phyloP scores from a whole-genome alignment of 768 basidiomycete species.

The Mycena pura region DNA sequence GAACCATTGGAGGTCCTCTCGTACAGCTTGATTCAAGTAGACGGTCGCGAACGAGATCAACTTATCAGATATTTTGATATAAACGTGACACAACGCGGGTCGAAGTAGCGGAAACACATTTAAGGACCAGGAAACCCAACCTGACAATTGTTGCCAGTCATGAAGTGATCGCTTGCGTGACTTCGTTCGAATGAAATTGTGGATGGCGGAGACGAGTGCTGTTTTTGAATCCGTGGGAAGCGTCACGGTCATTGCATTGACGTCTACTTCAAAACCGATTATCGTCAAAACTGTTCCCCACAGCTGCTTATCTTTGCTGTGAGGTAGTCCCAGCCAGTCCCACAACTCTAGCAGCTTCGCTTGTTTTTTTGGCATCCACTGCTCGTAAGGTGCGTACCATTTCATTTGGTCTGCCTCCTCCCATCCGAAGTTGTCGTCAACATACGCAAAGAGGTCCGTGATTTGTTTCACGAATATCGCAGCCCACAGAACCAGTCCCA shows the following conservation, averaged over 20 bases:
- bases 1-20: slow-evolving; percentile 43
- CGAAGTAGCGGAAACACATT: slow-evolving; percentile 39
- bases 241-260: not conserved
- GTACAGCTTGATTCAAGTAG: slow-evolving; percentile 36
- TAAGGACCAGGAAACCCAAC: slow-evolving; percentile 41
- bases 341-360: slow-evolving; percentile 36
- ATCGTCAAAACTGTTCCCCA: not conserved
- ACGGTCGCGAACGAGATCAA: slow-evolving; percentile 21
- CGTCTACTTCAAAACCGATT: not conserved
- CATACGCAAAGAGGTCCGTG: slow-evolving; percentile 34
- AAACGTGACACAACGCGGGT: slow-evolving; percentile 34
- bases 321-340: not conserved
- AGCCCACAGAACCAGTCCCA: slow-evolving; percentile 45
- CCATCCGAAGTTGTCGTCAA: slow-evolving; percentile 42
- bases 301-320: not conserved
- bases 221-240: no score
- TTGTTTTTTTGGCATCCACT: slow-evolving; percentile 37
- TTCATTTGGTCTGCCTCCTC: slow-evolving; percentile 24
- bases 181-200: no score
- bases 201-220: no score
- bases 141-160: slow-evolving; percentile 30
- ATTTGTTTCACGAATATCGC: slow-evolving; percentile 30
- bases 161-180: not conserved
- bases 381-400: slow-evolving; percentile 39
- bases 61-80: slow-evolving; percentile 36